A percentile compares a stretch with the other conserved stretches of the same genome.
phyloP scores from a whole-genome alignment of 306 rosid genomes.

The Sesbania bispinosa region DNA sequence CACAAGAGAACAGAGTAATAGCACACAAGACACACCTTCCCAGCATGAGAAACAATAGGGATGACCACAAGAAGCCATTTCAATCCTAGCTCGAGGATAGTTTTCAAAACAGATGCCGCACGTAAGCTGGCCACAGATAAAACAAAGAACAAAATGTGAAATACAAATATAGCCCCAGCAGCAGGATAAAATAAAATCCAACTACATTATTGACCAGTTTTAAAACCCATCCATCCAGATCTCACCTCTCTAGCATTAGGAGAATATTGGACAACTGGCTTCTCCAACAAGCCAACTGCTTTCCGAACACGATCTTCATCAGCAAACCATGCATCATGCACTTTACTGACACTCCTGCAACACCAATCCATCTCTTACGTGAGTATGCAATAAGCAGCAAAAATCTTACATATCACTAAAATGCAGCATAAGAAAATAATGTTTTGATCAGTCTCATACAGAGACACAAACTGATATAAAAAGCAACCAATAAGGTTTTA shows the following conservation, averaged over 20 bases:
- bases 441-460: neutral
- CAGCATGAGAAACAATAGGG: constrained; percentile 73
- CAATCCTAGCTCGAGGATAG: constrained; percentile 41
- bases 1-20: constrained; percentile 8
- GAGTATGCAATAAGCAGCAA: no score
- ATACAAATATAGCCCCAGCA: neutral
- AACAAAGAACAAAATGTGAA: neutral
- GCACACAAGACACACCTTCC: constrained; percentile 40
- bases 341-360: constrained; percentile 64
- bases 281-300: constrained; percentile 64
- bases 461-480: neutral
- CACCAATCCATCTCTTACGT: constrained; percentile 22
- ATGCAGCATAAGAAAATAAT: neutral
- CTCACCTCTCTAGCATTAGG: constrained; percentile 45
- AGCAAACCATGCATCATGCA: constrained; percentile 84
- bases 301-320: constrained; percentile 61
- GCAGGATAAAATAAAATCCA: constrained; percentile 10
- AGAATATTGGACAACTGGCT: constrained; percentile 36
- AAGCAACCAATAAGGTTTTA: neutral
- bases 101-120: constrained; percentile 81
- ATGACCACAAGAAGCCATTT: constrained; percentile 73
- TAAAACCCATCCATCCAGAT: neutral
- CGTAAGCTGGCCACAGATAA: constrained; percentile 38
- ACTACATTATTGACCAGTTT: constrained; percentile 1
- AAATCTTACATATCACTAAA: neutral